Percentiles rank a stretch among this genome's conserved stretches.
phyloP scores from a whole-genome alignment of 106 monocot species.

The Allium cepa region DNA sequence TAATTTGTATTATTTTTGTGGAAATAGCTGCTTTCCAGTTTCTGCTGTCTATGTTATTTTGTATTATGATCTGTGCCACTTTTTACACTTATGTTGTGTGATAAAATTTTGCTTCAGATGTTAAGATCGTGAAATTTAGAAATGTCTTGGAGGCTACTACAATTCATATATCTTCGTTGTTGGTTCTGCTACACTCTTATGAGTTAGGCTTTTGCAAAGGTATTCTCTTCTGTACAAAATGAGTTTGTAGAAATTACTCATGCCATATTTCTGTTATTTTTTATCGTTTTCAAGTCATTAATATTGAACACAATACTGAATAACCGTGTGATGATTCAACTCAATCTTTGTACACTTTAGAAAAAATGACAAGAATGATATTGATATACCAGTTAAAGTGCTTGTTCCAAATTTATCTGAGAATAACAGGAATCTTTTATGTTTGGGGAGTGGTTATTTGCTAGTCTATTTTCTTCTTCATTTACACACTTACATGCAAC shows the following conservation, averaged over 20 bases:
- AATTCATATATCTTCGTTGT: slow-evolving; percentile 22
- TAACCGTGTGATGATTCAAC: no score
- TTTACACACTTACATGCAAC: not conserved
- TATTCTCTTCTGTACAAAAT: slow-evolving; percentile 7
- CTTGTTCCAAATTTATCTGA: no score
- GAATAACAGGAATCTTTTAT: no score
- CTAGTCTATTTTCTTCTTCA: no score
- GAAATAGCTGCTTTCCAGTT: no score
- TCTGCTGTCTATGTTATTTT: no score
- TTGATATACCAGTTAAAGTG: no score
- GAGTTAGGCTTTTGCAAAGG: slow-evolving; percentile 22
- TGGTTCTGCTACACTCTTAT: slow-evolving; percentile 18
- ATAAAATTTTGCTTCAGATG: slow-evolving; percentile 20
- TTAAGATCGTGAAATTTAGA: slow-evolving; percentile 32
- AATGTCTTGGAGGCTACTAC: slow-evolving; percentile 36
- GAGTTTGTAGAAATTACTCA: no score
- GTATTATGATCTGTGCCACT: no score
- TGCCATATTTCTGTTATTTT: not conserved
- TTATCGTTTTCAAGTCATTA: not conserved
- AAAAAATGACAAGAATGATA: not conserved
- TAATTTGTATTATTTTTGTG: no score
- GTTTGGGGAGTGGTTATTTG: no score
- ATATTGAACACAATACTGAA: not conserved
- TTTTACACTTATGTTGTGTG: no score
- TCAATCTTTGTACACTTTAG: not conserved